Evolutionary conservation across 2,329 filamentous ascomycete species (phyloP), one percentile per base, ranked within the genome.

Genomic region (Hymenoscyphus occultus): DNA sequence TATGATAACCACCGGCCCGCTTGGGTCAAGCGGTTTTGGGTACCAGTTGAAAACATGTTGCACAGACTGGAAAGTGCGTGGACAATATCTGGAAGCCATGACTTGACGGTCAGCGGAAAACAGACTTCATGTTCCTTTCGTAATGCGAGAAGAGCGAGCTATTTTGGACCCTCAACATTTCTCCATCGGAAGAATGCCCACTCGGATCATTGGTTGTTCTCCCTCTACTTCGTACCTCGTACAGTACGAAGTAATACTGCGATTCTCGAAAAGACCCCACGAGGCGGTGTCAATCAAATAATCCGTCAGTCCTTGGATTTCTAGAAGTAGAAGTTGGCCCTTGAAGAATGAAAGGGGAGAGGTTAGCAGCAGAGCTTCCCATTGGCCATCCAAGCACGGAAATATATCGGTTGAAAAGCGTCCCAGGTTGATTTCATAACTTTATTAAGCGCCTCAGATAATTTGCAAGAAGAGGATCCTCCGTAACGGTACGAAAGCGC

Each of bases 401-500:
- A 48, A 48, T 48, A 48, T 48, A 19, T 48, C 45, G 45, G 45
- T 48, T 16, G n/a, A 48, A 22, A 19, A 19, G 14, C n/a, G 42
- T 48, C 42, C 42, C 42, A 48, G 14, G 42, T 48, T 48, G 42
- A 48, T 48, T 48, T 48, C 42, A 48, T 19, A 14, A 48, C 6
- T n/a, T 7, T 4, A 48, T n/a, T 14, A 6, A 10, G 6, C 6
- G 5, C 35, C 35, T 35, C n/a, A 2, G 5, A 22, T 16, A n/a
- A 45, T 45, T 45, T 16, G 40, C 14, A 45, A 45, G 40, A 45
- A 45, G 54, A 28, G 45, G 45, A 6, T n/a, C 7, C 45, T 51
- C 45, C 16, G 16, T n/a, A 22, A 22, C 54, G 54, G 54, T 57
- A 22, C 31, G 54, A 57, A 57, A 57, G 54, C 16, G 54, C 54